These are phyloP conservation scores for Podospora bellae-mahoneyi DNA, from an alignment of 495 filamentous ascomycete genomes.

Conservation along the genomic window DNA sequence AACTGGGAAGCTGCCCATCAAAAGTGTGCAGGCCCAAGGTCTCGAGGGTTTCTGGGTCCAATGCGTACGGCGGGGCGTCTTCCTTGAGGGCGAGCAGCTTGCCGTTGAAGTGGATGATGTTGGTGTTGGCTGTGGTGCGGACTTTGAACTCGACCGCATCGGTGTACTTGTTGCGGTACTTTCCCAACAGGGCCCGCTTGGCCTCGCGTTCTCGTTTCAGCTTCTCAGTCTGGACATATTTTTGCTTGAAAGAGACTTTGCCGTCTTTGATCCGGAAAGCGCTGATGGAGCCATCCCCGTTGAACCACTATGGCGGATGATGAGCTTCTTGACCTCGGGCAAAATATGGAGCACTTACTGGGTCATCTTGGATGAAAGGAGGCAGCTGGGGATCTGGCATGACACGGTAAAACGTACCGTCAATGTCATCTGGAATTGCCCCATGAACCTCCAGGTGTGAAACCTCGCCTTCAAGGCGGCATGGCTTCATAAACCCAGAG, in stretches of 20 bases:
- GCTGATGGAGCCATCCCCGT: not conserved
- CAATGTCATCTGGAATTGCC: not conserved
- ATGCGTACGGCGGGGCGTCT: slow-evolving; percentile 52
- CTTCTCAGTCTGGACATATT: not conserved
- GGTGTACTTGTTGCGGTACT: not conserved
- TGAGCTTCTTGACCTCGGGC: not conserved
- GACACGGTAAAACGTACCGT: not conserved
- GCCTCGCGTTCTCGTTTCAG: not conserved
- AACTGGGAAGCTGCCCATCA: slow-evolving; percentile 51
- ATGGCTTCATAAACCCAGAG: not conserved
- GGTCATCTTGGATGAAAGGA: too few relatives aligned
- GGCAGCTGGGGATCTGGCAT: too few relatives aligned
- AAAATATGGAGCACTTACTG: not conserved
- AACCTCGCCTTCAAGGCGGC: not conserved
- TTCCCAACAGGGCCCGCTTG: not conserved
- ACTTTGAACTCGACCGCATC: not conserved
- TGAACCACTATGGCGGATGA: not conserved
- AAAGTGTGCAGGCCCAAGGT: slow-evolving; percentile 54
- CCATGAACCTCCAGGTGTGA: not conserved
- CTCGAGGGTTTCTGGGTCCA: slow-evolving; percentile 55
- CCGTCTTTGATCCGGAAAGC: not conserved
- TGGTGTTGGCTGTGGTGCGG: not conserved
- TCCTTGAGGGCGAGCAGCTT: slow-evolving; percentile 54
- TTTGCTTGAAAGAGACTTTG: not conserved
- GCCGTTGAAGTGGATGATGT: slow-evolving; percentile 20